Evolutionary conservation across 805 yeast genomes (phyloP).

Genomic region (Blastobotrys robertii): DNA sequence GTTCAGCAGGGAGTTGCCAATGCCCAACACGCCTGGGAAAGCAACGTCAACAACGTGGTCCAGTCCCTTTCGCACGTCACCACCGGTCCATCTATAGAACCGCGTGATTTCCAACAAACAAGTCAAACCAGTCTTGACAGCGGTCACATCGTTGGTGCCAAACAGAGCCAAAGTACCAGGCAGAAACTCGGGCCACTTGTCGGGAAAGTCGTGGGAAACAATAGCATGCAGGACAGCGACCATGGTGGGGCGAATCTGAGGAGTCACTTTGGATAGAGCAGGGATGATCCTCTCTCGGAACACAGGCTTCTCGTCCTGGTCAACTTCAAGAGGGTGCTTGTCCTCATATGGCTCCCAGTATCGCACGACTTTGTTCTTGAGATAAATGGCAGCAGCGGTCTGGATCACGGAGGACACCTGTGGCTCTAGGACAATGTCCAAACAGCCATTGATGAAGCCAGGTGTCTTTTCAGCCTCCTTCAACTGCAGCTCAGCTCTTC

Average conservation of each 20-base stretch:
- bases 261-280: conserved; percentile 43
- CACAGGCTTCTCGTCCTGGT: conserved; percentile 62
- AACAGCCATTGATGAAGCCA: conserved; percentile 75
- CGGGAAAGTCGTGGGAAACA: conserved; percentile 41
- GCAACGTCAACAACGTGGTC: conserved; percentile 46
- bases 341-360: conserved; percentile 46
- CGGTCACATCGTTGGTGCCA: conserved; percentile 33
- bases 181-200: conserved; percentile 45
- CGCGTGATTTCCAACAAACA: conserved; percentile 62
- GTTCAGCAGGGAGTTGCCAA: conserved; percentile 47
- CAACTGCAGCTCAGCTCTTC: conserved; percentile 61
- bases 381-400: conserved; percentile 69
- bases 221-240: conserved; percentile 41
- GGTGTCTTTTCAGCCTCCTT: conserved; percentile 44
- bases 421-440: conserved; percentile 55
- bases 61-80: conserved; percentile 41
- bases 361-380: conserved; percentile 62
- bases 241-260: conserved; percentile 34
- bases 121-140: conserved; percentile 58
- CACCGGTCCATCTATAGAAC: conserved; percentile 61
- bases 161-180: conserved; percentile 38
- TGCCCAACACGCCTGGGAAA: conserved; percentile 55
- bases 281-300: conserved; percentile 61
- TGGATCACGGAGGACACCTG: conserved; percentile 45
- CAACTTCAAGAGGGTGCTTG: conserved; percentile 32